Evolutionary conservation across 345 rosid genomes (phyloP).

Genomic region (Citrus maxima): DNA sequence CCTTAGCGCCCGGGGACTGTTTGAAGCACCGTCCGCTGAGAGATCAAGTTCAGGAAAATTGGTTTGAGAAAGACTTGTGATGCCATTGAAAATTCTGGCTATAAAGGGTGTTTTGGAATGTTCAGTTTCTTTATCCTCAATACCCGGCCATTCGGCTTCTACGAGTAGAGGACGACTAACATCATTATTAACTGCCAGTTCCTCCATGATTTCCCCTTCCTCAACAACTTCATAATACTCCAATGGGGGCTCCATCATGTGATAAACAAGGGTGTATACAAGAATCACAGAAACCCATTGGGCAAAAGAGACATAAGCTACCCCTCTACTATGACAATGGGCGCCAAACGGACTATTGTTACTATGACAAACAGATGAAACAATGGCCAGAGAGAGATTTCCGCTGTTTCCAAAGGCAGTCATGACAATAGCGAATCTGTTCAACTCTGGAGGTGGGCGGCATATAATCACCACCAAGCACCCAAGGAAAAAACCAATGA

Average conservation of each 20-base stretch:
- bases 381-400: constrained; percentile 76
- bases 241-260: constrained; percentile 97
- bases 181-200: constrained; percentile 19
- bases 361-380: constrained; percentile 78
- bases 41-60: constrained; percentile 57
- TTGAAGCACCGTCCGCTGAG: constrained; percentile 28
- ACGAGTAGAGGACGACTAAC: constrained; percentile 71
- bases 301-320: constrained; percentile 88
- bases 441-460: constrained; percentile 74
- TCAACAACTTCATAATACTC: constrained; percentile 78
- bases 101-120: constrained; percentile 81
- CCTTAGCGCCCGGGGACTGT: constrained; percentile 65
- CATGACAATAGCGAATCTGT: constrained; percentile 78
- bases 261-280: constrained; percentile 95
- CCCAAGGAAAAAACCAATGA: constrained; percentile 66
- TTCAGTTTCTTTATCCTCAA: constrained; percentile 87
- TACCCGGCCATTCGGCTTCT: constrained; percentile 97
- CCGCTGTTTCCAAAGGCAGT: constrained; percentile 95
- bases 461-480: constrained; percentile 67
- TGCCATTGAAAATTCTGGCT: constrained; percentile 61
- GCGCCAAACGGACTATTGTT: constrained; percentile 63
- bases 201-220: constrained; percentile 54
- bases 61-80: constrained; percentile 43
- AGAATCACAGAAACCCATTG: constrained; percentile 94
- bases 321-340: constrained; percentile 66